Evolutionary conservation across 2,329 filamentous ascomycete genomes (phyloP), one percentile per base, ranked within the genome.

Genomic region (Aspergillus brasiliensis): DNA sequence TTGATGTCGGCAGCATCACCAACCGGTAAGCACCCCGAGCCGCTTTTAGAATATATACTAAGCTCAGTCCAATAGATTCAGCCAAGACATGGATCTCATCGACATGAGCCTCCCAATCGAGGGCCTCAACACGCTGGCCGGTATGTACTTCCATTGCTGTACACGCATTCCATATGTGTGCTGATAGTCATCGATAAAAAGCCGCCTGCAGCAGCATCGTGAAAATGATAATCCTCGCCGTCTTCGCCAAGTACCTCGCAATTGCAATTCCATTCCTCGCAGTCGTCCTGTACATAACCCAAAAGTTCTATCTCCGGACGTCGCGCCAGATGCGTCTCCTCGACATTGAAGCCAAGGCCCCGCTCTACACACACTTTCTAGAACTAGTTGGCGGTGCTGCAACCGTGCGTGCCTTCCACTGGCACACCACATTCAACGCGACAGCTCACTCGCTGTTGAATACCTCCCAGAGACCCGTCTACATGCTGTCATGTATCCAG

Each of bases 341-440:
- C 8, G 83, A 85, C 65, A 75, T 85, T 0, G 83, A 85, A 66
- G 73, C 78, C 5, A 82, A 83, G 54, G 75, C 78, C 0, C 80
- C 81, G 0, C 72, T 84, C 0, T 83, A 80, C 64, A 79, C 81
- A 0, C 79, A 84, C 38, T 84, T 84, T 60, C 71, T 77, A 4
- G 83, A 85, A 57, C 81, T 80, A 0, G 64, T 83, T 1, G 70
- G 75, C 3, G 82, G 83, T 0, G 63, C 84, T 0, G 62, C 74
- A 0, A 84, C 82, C 0, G 79, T 86, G 21, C 79, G 82, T 6
- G 78, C 83, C 0, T 84, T 83, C 55, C 76, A 75, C 1, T 84
- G 82, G 82, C 73, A 76, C 15, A 60, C 64, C 2, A 67, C 71
- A 1, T 74, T 80, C 25, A 25, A 25, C 25, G 7, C 25, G 25